A percentile compares a stretch with the other conserved stretches of the same genome.
Conservation (phyloP, 2,329 filamentous ascomycete genomes). For the Fusarium protoensiforme region DNA sequence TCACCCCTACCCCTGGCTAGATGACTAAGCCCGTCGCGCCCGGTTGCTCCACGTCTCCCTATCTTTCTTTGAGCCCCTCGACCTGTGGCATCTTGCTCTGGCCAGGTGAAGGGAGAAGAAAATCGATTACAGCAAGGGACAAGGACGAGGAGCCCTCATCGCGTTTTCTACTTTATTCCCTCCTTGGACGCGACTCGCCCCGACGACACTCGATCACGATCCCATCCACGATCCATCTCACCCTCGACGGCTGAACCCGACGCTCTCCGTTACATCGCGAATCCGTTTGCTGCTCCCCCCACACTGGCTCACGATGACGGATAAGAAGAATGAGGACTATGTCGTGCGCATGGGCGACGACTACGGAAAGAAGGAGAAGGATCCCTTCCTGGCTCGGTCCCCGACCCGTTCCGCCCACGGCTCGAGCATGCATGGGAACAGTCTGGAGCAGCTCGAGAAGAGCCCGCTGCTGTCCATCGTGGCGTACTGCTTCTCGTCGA, state of each 20-base stretch:
- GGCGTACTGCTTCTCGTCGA: slow-evolving; percentile 94
- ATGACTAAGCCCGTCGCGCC: slow-evolving; percentile 31
- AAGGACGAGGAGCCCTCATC: neutral
- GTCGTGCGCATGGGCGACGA: slow-evolving; percentile 76
- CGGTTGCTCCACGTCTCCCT: slow-evolving; percentile 35
- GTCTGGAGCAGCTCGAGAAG: slow-evolving; percentile 68
- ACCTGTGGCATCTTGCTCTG: slow-evolving; percentile 21
- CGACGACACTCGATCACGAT: neutral
- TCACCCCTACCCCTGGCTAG: slow-evolving; percentile 4
- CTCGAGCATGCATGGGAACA: slow-evolving; percentile 12
- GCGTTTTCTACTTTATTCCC: neutral
- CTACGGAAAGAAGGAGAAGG: slow-evolving; percentile 60
- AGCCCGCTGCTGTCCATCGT: slow-evolving; percentile 84
- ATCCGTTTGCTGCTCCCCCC: slow-evolving; percentile 36
- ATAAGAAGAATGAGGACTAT: slow-evolving; percentile 91
- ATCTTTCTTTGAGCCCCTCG: slow-evolving; percentile 32
- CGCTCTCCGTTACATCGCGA: too few species aligned
- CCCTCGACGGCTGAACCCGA: slow-evolving; percentile 12
- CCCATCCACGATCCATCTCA: slow-evolving; percentile 1
- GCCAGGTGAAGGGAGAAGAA: slow-evolving; percentile 30
- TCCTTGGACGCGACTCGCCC: slow-evolving; percentile 10
- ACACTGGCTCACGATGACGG: slow-evolving; percentile 69
- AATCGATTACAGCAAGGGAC: slow-evolving; percentile 21
- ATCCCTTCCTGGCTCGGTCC: slow-evolving; percentile 57
- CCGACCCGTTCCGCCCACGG: slow-evolving; percentile 30